Evolutionary conservation across 1,284 basidiomycete species (phyloP), one percentile per base, ranked within the genome.

Genomic region (Austroboletus rostrupii): DNA sequence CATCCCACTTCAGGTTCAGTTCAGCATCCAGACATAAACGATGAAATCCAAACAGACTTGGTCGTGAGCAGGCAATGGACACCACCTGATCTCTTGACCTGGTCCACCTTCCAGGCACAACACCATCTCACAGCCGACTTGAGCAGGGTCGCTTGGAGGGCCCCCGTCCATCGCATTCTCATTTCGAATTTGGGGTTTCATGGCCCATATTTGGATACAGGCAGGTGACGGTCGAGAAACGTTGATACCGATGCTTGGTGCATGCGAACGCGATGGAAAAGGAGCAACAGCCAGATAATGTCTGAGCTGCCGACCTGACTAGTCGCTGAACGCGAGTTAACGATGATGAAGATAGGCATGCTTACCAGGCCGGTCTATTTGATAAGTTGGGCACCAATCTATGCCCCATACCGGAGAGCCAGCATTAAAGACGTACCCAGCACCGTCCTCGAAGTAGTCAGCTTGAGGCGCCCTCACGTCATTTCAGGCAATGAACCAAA

Each of bases 201-300:
- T 42, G 45, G 63, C 60, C 89, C 88, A 91, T 41, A 91, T 81
- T 59, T 91, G 87, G 28, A 91, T 74, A 50, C 84, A 87, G 23
- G 23, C 23, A 26, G 23, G 23, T 26, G 23, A 26, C 5, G 23
- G 23, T 26, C 23, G 23, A 26, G 23, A 26, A 26, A 26, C 23
- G 23, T 26, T 79, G 32, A 70, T 69, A 8, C 85, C 85, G 16
- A 90, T 78, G 41, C 73, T 71, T 0, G 82, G 83, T 1, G 78
- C 77, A 58, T 87, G 78, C 0, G 72, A 69, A 3, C 62, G 70
- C 5, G 83, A 80, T 2, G 85, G 83, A 43, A 90, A 80, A 0
- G 90, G 86, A 0, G 83, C 83, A n/a, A 93, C 79, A 0, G 92
- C 92, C 11, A 97, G 72, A 62, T 91, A 93, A 60, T 94, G 87